A percentile compares a stretch with the other conserved stretches of the same genome.
Conservation (phyloP, 2,329 filamentous ascomycete genomes). For the Colletotrichum destructivum region DNA sequence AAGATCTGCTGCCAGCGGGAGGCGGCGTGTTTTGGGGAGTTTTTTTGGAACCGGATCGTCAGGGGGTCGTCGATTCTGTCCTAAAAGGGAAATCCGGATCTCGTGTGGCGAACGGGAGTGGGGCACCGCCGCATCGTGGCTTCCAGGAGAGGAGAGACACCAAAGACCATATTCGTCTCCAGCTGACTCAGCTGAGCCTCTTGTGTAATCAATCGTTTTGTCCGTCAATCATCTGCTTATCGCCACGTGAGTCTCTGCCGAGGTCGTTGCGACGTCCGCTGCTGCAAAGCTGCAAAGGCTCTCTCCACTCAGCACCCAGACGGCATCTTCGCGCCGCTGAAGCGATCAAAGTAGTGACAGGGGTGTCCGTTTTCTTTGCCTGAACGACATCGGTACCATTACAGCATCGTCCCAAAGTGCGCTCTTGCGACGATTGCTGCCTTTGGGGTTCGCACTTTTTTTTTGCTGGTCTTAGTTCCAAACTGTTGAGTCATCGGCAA, state of each 20-base stretch:
- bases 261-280: constrained; percentile 1
- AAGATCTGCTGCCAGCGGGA: constrained; percentile 6
- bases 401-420: constrained; percentile 6
- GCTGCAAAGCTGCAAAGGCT: background rate
- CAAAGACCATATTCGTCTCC: too few species aligned
- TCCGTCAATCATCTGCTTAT: background rate
- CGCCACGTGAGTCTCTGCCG: constrained; percentile 11
- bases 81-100: background rate
- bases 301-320: background rate
- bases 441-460: background rate
- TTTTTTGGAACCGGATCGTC: constrained; percentile 26
- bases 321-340: constrained; percentile 27
- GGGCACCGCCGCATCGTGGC: background rate
- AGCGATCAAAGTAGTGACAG: constrained; percentile 12
- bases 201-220: background rate
- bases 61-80: constrained; percentile 21
- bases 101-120: constrained; percentile 1
- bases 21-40: constrained; percentile 30
- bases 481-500: constrained; percentile 30
- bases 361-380: constrained; percentile 13
- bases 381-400: background rate
- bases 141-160: too few species aligned
- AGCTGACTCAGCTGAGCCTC: too few species aligned
- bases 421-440: constrained; percentile 8
- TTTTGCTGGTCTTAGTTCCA: constrained; percentile 6